A percentile compares a stretch with the other conserved stretches of the same genome.
Conservation (phyloP, 2,329 filamentous ascomycete genomes). For the Alternaria gaisen region DNA sequence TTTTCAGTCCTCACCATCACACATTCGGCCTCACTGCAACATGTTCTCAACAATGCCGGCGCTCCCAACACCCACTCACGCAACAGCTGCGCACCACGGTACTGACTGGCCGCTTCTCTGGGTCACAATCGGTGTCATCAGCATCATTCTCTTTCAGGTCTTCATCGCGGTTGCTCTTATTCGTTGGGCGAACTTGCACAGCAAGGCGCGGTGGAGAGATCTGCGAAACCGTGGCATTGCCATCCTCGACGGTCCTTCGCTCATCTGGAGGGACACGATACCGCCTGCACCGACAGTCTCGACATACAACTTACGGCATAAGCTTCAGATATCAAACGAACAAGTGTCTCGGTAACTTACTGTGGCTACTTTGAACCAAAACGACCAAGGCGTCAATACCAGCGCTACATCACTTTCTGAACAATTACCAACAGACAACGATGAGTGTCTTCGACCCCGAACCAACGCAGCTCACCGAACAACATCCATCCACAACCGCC, state of each 20-base stretch:
- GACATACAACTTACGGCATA: constrained; percentile 16
- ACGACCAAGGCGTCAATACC: not conserved
- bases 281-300: constrained; percentile 14
- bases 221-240: constrained; percentile 22
- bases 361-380: not conserved
- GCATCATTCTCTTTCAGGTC: constrained; percentile 12
- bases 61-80: not conserved
- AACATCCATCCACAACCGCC: not conserved
- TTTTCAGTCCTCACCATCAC: not conserved
- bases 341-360: not conserved
- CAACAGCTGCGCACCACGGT: not conserved
- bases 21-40: not conserved
- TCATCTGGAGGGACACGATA: constrained; percentile 23
- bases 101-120: constrained; percentile 15
- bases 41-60: not conserved
- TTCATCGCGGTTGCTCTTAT: constrained; percentile 4
- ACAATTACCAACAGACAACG: not conserved
- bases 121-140: constrained; percentile 6
- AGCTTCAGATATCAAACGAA: not conserved
- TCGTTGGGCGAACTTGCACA: constrained; percentile 7
- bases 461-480: not conserved
- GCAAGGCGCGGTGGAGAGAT: constrained; percentile 22
- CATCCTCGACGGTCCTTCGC: constrained; percentile 17
- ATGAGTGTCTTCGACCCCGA: constrained; percentile 3
- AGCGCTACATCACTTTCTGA: not conserved